Conservation (phyloP, 805 yeast genomes). For the Yarrowia bubula region DNA sequence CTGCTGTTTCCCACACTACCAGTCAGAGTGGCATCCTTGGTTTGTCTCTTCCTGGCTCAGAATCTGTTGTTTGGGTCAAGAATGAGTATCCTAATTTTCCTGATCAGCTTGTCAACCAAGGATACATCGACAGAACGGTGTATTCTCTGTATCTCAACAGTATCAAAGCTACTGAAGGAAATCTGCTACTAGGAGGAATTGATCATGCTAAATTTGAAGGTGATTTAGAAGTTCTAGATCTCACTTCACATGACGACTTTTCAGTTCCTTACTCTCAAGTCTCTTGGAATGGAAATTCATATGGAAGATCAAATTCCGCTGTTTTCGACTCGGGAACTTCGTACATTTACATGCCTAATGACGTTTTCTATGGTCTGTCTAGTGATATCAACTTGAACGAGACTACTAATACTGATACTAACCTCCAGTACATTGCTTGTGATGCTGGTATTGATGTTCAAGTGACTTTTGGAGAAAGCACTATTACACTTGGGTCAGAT, state of each 20-base stretch:
- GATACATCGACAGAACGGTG: slow-evolving; percentile 42
- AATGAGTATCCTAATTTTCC: slow-evolving; percentile 34
- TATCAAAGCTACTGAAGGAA: slow-evolving; percentile 37
- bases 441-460: slow-evolving; percentile 22
- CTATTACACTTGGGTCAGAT: not conserved
- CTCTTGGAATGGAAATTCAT: slow-evolving; percentile 9
- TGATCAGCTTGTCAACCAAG: slow-evolving; percentile 37
- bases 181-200: slow-evolving; percentile 44
- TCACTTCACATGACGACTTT: slow-evolving; percentile 32
- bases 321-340: slow-evolving; percentile 60
- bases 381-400: not conserved
- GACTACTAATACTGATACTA: slow-evolving; percentile 1
- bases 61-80: slow-evolving; percentile 17
- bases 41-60: slow-evolving; percentile 28
- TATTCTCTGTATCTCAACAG: slow-evolving; percentile 46
- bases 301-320: slow-evolving; percentile 36
- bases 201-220: slow-evolving; percentile 44
- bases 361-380: not conserved
- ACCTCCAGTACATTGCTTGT: slow-evolving; percentile 27
- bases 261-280: slow-evolving; percentile 31
- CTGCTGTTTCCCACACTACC: slow-evolving; percentile 14
- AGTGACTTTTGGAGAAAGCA: slow-evolving; percentile 28
- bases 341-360: slow-evolving; percentile 48
- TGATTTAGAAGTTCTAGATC: slow-evolving; percentile 34
- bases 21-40: slow-evolving; percentile 29